These are phyloP conservation scores for Amauroascus niger DNA, from an alignment of 2,329 filamentous ascomycete species.

Conservation along the genomic window DNA sequence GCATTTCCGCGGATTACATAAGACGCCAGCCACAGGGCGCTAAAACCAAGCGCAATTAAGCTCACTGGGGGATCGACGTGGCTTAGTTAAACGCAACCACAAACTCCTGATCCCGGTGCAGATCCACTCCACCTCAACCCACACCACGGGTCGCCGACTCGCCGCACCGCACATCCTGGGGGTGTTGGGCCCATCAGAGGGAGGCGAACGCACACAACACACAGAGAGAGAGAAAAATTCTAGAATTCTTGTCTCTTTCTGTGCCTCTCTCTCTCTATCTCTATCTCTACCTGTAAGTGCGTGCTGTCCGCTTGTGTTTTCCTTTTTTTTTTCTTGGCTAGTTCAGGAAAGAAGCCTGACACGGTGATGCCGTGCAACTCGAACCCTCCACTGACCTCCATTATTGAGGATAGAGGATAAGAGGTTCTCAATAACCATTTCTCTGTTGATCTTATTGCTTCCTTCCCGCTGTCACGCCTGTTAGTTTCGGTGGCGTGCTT, in stretches of 20 bases:
- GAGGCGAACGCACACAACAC: no score
- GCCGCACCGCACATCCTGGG: no score
- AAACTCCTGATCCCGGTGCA: conserved; percentile 1
- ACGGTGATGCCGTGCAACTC: no score
- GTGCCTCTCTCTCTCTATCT: no score
- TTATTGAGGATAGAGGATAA: neutral
- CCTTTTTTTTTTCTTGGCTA: neutral
- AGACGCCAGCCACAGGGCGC: neutral
- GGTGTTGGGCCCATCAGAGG: no score
- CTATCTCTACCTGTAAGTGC: no score
- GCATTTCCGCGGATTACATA: conserved; percentile 6
- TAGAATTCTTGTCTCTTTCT: no score
- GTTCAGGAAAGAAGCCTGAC: no score
- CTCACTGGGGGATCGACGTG: conserved; percentile 11
- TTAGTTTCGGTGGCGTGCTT: conserved; percentile 1
- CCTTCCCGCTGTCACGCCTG: neutral
- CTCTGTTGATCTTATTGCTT: neutral
- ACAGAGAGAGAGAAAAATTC: no score
- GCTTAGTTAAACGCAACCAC: neutral
- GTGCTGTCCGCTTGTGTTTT: no score
- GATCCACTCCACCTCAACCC: conserved; percentile 5
- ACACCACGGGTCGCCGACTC: neutral
- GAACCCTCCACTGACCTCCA: neutral
- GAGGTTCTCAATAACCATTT: no score
- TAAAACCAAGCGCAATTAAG: conserved; percentile 12